phyloP scores from a whole-genome alignment of 164 flowering plant genomes.

The Echeveria elegans region DNA sequence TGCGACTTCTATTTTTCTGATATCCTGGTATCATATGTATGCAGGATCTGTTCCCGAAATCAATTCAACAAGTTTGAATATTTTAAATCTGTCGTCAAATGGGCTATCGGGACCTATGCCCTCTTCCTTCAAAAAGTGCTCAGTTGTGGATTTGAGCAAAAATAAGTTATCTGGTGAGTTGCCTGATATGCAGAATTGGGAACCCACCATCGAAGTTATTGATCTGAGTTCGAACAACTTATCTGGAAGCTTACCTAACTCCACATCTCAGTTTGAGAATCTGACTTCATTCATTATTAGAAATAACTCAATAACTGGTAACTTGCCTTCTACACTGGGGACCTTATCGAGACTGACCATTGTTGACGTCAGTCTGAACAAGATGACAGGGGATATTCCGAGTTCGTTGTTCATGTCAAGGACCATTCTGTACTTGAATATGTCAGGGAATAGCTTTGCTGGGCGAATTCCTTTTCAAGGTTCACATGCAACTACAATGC shows the following conservation, averaged over 20 bases:
- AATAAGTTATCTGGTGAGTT: slow-evolving; percentile 60
- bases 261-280: slow-evolving; percentile 34
- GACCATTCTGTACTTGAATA: slow-evolving; percentile 50
- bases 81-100: slow-evolving; percentile 79
- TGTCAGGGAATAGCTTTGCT: slow-evolving; percentile 60
- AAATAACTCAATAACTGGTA: slow-evolving; percentile 61
- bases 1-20: neutral
- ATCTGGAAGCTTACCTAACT: slow-evolving; percentile 65
- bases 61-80: slow-evolving; percentile 49
- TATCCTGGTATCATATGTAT: neutral
- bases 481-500: slow-evolving; percentile 41
- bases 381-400: slow-evolving; percentile 60
- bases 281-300: slow-evolving; percentile 43
- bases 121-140: slow-evolving; percentile 36
- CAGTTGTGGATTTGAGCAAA: slow-evolving; percentile 57
- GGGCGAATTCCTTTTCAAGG: slow-evolving; percentile 66
- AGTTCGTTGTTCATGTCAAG: slow-evolving; percentile 45
- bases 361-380: slow-evolving; percentile 70
- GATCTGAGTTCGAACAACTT: slow-evolving; percentile 80
- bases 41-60: slow-evolving; percentile 57
- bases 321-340: slow-evolving; percentile 43
- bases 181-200: slow-evolving; percentile 55
- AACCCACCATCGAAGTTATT: slow-evolving; percentile 39
- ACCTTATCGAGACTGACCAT: slow-evolving; percentile 28
- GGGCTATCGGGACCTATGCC: slow-evolving; percentile 61